phyloP scores from a whole-genome alignment of 164 flowering plant genomes.

The Tinospora cordifolia region DNA sequence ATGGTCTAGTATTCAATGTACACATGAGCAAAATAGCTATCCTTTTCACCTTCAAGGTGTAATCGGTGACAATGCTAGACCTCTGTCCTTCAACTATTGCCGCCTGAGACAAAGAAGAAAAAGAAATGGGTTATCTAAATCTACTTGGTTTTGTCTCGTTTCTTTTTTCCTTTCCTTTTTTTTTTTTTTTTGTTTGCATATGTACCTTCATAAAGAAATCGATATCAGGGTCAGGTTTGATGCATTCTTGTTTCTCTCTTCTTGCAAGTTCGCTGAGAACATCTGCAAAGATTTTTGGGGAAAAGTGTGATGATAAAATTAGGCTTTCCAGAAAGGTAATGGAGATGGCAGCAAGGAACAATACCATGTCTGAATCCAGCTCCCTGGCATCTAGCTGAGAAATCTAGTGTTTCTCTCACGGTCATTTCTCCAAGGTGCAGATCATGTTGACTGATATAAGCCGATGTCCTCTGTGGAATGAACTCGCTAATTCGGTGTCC shows the following conservation, averaged over 20 bases:
- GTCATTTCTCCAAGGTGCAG: slow-evolving; percentile 30
- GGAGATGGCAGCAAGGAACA: background rate
- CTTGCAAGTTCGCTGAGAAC: slow-evolving; percentile 24
- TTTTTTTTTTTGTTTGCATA: background rate
- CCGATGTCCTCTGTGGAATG: slow-evolving; percentile 27
- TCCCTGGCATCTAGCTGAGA: slow-evolving; percentile 34
- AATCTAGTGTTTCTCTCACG: slow-evolving; percentile 31
- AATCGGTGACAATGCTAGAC: slow-evolving; percentile 22
- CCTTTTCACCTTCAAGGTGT: slow-evolving; percentile 19
- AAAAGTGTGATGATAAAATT: background rate
- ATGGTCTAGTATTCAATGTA: background rate
- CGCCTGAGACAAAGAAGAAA: slow-evolving; percentile 15
- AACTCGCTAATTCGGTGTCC: slow-evolving; percentile 27
- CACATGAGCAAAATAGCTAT: background rate
- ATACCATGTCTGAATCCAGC: slow-evolving; percentile 30
- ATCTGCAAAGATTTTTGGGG: slow-evolving; percentile 12
- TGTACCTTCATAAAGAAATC: slow-evolving; percentile 33
- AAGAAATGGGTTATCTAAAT: background rate
- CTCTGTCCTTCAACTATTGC: slow-evolving; percentile 22
- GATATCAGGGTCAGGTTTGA: slow-evolving; percentile 26
- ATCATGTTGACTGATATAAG: slow-evolving; percentile 32
- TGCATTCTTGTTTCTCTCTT: slow-evolving; percentile 24
- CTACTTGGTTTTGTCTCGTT: background rate
- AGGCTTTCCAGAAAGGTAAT: background rate
- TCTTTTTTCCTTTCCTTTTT: background rate